Evolutionary conservation across 257 asterid genomes (phyloP), one percentile per base, ranked within the genome.

Genomic region (Galeopsis tetrahit): DNA sequence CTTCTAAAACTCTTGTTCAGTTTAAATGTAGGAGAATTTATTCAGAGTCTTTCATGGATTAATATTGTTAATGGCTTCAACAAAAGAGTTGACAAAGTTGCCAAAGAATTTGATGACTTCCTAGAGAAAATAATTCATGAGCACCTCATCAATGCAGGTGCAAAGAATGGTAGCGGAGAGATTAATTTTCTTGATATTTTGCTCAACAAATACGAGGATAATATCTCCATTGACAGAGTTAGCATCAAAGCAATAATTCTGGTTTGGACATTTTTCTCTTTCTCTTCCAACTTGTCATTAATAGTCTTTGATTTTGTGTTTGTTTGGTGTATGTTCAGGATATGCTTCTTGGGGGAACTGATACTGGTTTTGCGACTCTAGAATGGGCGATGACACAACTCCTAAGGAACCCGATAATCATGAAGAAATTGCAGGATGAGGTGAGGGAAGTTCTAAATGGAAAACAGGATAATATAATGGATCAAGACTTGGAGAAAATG

Each of bases 361-460:
- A 39, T 39, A 39, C 43, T 5, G 43, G 7, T 1, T 39, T 39
- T 7, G 43, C 5, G 2, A 57, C 71, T 1, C 46, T 82, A 0
- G 91, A 84, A 43, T 88, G 89, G 91, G 79, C 79, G 7, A 82
- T 86, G 89, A n/a, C 88, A 3, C 87, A 84, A 49, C 80, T 87
- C 39, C 3, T 85, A 39, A 6, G 33, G 74, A 68, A 85, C 61
- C 90, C 86, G 0, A 17, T 1, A 0, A 21, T 62, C 44, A 2
- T 82, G 70, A 40, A 72, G 4, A 80, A 63, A 34, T 14, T 85
- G 28, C 83, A 76, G 17, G 10, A 5, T 0, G 88, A 88, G 76
- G 85, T 82, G 2, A 38, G 84, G 67, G 43, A 42, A 57, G 17
- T 70, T 0, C 57, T 53, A 2, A 8, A 49, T 63, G 82, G 53